phyloP scores from a whole-genome alignment of 306 rosid genomes.

The Astragalus glycyphyllos region DNA sequence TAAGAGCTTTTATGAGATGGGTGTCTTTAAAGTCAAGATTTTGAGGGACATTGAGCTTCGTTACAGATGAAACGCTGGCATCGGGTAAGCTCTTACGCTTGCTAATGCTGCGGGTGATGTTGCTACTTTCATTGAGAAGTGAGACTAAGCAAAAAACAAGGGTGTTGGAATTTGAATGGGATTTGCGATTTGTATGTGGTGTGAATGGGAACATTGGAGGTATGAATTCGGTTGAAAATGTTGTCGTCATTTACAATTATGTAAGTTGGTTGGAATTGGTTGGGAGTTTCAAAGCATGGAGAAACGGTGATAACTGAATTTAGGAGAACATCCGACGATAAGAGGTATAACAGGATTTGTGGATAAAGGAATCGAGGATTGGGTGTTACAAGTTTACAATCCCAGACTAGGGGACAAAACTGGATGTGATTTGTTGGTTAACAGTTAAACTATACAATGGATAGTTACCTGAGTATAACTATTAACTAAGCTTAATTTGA shows the following conservation, averaged over 20 bases:
- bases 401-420: no score
- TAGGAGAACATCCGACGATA: neutral
- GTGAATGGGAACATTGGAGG: slow-evolving; percentile 53
- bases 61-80: slow-evolving; percentile 43
- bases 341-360: slow-evolving; percentile 3
- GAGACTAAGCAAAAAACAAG: slow-evolving; percentile 47
- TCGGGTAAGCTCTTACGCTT: neutral
- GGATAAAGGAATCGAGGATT: slow-evolving; percentile 47
- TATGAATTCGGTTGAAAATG: slow-evolving; percentile 65
- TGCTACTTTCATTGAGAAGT: slow-evolving; percentile 36
- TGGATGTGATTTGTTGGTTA: no score
- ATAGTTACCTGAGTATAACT: no score
- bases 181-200: slow-evolving; percentile 39
- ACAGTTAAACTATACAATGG: no score
- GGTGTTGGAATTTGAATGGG: neutral
- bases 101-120: slow-evolving; percentile 4
- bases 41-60: slow-evolving; percentile 42
- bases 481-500: no score
- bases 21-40: slow-evolving; percentile 52
- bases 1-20: slow-evolving; percentile 65
- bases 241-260: slow-evolving; percentile 58
- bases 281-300: slow-evolving; percentile 21
- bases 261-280: neutral
- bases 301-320: neutral
- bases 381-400: neutral